These are phyloP conservation scores for Penicillium malachiteum DNA, from an alignment of 495 filamentous ascomycete genomes.

Conservation along the genomic window DNA sequence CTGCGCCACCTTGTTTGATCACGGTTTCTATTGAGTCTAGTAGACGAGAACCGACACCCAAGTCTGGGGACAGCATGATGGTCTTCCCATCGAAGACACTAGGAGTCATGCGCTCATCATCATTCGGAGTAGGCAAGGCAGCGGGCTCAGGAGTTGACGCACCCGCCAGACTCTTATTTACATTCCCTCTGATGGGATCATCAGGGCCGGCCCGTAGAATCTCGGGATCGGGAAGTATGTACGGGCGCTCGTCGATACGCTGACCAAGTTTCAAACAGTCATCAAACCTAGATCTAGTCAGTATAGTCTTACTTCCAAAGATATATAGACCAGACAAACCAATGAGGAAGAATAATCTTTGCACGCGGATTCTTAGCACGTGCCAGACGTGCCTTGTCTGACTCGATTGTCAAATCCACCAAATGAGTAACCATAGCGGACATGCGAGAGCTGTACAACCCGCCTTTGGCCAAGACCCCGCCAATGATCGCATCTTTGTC, in stretches of 20 bases:
- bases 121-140: constrained; percentile 44
- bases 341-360: constrained; percentile 93
- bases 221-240: constrained; percentile 82
- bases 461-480: constrained; percentile 85
- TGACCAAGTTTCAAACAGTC: constrained; percentile 90
- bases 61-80: constrained; percentile 62
- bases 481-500: constrained; percentile 93
- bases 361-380: constrained; percentile 60
- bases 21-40: constrained; percentile 65
- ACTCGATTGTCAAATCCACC: constrained; percentile 75
- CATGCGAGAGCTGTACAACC: constrained; percentile 67
- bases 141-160: constrained; percentile 67
- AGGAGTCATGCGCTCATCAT: constrained; percentile 16
- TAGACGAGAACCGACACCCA: constrained; percentile 65
- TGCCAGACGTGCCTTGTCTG: constrained; percentile 67
- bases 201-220: constrained; percentile 59
- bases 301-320: background rate
- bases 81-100: constrained; percentile 56
- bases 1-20: constrained; percentile 66
- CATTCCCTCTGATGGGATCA: constrained; percentile 52
- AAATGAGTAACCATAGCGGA: constrained; percentile 81
- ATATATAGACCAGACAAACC: constrained; percentile 50
- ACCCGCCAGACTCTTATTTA: constrained; percentile 65
- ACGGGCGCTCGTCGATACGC: constrained; percentile 83
- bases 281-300: constrained; percentile 70